A percentile compares a stretch with the other conserved stretches of the same genome.
phyloP scores from a whole-genome alignment of 108 stramenopile species.

The Nitzschia sp. region DNA sequence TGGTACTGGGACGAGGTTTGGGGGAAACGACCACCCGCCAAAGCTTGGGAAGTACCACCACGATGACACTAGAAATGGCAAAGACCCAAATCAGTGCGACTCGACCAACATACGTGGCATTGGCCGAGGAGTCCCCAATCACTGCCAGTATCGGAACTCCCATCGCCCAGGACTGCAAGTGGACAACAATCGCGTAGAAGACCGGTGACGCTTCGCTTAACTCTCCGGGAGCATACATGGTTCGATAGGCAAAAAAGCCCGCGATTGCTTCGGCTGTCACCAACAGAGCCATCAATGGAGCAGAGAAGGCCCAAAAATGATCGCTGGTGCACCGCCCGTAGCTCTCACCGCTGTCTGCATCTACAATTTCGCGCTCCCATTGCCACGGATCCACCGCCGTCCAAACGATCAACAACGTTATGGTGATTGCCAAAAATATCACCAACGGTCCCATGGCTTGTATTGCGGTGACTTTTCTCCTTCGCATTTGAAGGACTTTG shows the following conservation, averaged over 20 bases:
- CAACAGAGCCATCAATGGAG: conserved; percentile 3
- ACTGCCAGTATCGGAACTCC: conserved; percentile 9
- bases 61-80: conserved; percentile 7
- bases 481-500: neutral
- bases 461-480: neutral
- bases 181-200: neutral
- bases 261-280: neutral
- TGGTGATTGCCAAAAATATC: neutral
- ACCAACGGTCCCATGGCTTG: conserved; percentile 1
- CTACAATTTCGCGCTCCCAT: conserved; percentile 11
- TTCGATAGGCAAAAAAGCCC: neutral
- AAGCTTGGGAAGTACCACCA: neutral
- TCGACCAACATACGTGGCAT: conserved; percentile 14
- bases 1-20: too few species aligned
- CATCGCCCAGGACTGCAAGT: conserved; percentile 2
- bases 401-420: conserved; percentile 11
- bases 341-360: neutral
- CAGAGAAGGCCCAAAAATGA: neutral
- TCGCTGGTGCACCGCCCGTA: neutral
- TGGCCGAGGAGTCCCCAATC: neutral
- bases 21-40: too few species aligned
- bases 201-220: neutral
- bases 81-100: conserved; percentile 13
- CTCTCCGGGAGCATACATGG: neutral
- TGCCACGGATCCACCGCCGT: conserved; percentile 22